phyloP scores from a whole-genome alignment of 2,329 filamentous ascomycete species.

The Gaeumannomyces sp. region DNA sequence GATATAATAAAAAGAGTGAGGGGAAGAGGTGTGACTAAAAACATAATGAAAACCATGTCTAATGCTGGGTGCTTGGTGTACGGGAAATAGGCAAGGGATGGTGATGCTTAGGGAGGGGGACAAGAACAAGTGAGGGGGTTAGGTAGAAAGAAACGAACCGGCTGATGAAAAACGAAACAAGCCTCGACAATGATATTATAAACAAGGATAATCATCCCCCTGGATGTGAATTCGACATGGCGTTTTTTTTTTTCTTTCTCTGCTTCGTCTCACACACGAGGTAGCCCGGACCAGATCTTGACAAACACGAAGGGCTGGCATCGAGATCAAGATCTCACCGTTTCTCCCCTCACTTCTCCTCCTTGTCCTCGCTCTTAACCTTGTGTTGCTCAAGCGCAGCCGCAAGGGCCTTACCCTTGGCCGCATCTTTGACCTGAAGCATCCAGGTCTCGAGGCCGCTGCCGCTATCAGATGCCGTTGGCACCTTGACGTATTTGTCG shows the following conservation, averaged over 20 bases:
- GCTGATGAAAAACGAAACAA: constrained; percentile 4
- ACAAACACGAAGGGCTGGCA: not conserved
- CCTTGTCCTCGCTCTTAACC: constrained; percentile 47
- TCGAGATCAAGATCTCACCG: not conserved
- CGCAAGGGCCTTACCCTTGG: constrained; percentile 49
- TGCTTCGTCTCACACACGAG: not conserved
- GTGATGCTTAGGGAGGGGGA: no score
- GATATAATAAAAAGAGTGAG: constrained; percentile 1
- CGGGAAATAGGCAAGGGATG: not conserved
- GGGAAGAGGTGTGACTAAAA: not conserved
- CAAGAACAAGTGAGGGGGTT: not conserved
- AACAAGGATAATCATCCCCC: constrained; percentile 4
- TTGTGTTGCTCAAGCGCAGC: constrained; percentile 47
- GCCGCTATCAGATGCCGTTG: constrained; percentile 51
- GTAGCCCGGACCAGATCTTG: not conserved
- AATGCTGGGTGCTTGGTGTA: constrained; percentile 1
- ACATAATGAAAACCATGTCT: constrained; percentile 1
- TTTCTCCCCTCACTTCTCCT: not conserved
- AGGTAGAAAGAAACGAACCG: not conserved
- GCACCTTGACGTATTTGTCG: constrained; percentile 54
- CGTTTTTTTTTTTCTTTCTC: not conserved
- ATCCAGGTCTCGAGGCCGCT: constrained; percentile 62
- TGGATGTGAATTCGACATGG: not conserved
- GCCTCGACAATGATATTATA: constrained; percentile 1
- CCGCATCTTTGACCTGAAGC: constrained; percentile 62